A percentile compares a stretch with the other conserved stretches of the same genome.
Conservation (phyloP, 169 alveolate species). For the Plasmodium gaboni region DNA sequence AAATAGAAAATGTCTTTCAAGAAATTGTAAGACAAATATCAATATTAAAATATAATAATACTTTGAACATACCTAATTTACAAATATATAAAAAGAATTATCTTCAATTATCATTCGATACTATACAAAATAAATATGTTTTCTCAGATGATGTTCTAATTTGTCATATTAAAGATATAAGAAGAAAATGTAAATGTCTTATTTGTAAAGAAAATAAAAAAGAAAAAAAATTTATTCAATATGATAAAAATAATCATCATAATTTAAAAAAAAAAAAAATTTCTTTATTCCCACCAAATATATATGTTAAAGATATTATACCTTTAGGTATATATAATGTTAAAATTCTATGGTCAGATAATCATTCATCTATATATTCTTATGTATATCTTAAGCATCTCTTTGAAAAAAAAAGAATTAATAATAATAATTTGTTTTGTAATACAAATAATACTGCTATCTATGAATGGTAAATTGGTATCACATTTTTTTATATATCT, state of each 20-base stretch:
- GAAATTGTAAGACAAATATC: constrained; percentile 82
- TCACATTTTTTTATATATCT: neutral
- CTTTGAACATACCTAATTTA: constrained; percentile 56
- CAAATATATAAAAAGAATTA: constrained; percentile 53
- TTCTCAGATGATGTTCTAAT: constrained; percentile 66
- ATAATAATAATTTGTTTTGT: neutral
- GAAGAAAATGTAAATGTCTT: constrained; percentile 52
- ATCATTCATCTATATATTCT: constrained; percentile 84
- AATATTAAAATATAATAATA: constrained; percentile 44
- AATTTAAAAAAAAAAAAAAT: constrained; percentile 2
- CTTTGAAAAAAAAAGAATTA: constrained; percentile 15
- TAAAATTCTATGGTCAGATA: constrained; percentile 92
- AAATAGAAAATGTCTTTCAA: constrained; percentile 82
- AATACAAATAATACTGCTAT: neutral
- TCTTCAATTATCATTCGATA: constrained; percentile 62
- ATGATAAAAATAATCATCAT: neutral
- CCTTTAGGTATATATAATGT: constrained; percentile 90
- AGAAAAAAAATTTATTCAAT: neutral
- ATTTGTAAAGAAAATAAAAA: constrained; percentile 17
- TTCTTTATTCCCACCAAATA: constrained; percentile 4
- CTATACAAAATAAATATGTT: constrained; percentile 72
- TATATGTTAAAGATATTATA: constrained; percentile 85
- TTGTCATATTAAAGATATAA: constrained; percentile 75
- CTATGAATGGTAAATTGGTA: constrained; percentile 32
- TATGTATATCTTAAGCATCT: constrained; percentile 60